Evolutionary conservation across 768 basidiomycete genomes (phyloP).

Genomic region (Gloeostereum incarnatum): DNA sequence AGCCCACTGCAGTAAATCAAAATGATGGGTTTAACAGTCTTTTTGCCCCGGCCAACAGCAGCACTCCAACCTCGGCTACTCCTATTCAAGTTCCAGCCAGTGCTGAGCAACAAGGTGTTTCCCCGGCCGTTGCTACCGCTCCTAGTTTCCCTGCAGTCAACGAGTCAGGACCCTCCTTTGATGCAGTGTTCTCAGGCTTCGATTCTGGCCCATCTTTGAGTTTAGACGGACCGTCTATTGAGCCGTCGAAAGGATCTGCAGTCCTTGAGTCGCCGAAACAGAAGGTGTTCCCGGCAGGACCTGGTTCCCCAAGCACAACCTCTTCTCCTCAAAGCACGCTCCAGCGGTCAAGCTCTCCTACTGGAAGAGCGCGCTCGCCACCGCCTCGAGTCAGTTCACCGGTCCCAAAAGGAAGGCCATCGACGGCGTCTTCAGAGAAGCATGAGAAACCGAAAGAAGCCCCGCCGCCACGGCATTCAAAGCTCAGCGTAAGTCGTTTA

Average conservation of each 20-base stretch:
- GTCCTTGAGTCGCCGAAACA: conserved; percentile 15
- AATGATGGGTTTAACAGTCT: conserved; percentile 23
- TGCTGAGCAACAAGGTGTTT: conserved; percentile 19
- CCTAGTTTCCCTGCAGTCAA: conserved; percentile 23
- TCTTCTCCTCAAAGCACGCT: conserved; percentile 26
- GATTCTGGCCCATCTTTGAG: conserved; percentile 28
- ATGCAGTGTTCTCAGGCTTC: conserved; percentile 49
- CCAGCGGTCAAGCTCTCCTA: conserved; percentile 18
- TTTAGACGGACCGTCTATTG: conserved; percentile 22
- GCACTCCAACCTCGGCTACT: conserved; percentile 10
- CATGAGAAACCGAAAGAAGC: conserved; percentile 50
- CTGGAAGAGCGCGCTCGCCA: conserved; percentile 28
- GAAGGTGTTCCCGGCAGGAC: conserved; percentile 19
- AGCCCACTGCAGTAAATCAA: conserved; percentile 4
- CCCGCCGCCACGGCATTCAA: conserved; percentile 51
- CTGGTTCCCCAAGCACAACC: conserved; percentile 29
- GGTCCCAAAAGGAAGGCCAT: conserved; percentile 34
- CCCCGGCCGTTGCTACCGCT: conserved; percentile 24
- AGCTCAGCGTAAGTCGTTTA: conserved; percentile 55
- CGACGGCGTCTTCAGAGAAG: conserved; percentile 52
- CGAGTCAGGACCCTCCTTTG: conserved; percentile 23
- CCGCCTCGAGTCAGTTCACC: conserved; percentile 35
- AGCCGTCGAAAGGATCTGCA: conserved; percentile 10
- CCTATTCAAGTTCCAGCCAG: conserved; percentile 42
- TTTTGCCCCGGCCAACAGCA: conserved; percentile 10